Conservation (phyloP, 345 rosid species). For the Ceriops zippeliana region DNA sequence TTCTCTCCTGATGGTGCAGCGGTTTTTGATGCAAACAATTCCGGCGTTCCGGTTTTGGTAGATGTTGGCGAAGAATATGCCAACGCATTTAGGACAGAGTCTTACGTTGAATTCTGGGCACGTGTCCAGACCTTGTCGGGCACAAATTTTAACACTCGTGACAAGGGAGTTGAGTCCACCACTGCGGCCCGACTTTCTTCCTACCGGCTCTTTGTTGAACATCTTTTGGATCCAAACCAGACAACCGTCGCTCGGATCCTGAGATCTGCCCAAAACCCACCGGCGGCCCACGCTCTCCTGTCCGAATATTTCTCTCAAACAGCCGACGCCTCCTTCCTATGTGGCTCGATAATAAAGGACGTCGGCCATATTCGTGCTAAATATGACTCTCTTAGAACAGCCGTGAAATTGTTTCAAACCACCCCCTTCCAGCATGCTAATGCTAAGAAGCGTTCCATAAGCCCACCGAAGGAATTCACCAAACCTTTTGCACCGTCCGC, state of each 20-base stretch:
- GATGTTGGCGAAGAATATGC: slow-evolving; percentile 82
- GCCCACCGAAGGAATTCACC: slow-evolving; percentile 30
- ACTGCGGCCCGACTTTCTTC: slow-evolving; percentile 71
- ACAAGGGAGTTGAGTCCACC: slow-evolving; percentile 36
- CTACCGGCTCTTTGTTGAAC: slow-evolving; percentile 64
- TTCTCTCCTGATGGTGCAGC: slow-evolving; percentile 20
- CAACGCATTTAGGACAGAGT: slow-evolving; percentile 78
- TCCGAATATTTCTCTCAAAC: slow-evolving; percentile 55
- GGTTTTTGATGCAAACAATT: background rate
- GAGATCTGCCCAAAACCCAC: slow-evolving; percentile 18
- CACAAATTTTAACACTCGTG: slow-evolving; percentile 15
- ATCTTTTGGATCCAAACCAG: slow-evolving; percentile 69
- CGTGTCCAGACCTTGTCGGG: slow-evolving; percentile 37
- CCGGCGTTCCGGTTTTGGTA: slow-evolving; percentile 17
- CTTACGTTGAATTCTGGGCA: slow-evolving; percentile 72
- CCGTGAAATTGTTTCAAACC: slow-evolving; percentile 21
- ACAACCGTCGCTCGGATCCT: slow-evolving; percentile 38
- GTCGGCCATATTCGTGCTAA: slow-evolving; percentile 45
- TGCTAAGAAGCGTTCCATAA: background rate
- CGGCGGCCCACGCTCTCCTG: slow-evolving; percentile 33
- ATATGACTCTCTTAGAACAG: slow-evolving; percentile 27
- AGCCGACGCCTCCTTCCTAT: slow-evolving; percentile 51
- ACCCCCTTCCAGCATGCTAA: background rate
- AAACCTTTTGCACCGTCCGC: slow-evolving; percentile 34
- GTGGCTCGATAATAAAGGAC: slow-evolving; percentile 48